Evolutionary conservation across 192 early-diverging fungal species (phyloP), one percentile per base, ranked within the genome.

Genomic region (Gryganskiella cystojenkinii): DNA sequence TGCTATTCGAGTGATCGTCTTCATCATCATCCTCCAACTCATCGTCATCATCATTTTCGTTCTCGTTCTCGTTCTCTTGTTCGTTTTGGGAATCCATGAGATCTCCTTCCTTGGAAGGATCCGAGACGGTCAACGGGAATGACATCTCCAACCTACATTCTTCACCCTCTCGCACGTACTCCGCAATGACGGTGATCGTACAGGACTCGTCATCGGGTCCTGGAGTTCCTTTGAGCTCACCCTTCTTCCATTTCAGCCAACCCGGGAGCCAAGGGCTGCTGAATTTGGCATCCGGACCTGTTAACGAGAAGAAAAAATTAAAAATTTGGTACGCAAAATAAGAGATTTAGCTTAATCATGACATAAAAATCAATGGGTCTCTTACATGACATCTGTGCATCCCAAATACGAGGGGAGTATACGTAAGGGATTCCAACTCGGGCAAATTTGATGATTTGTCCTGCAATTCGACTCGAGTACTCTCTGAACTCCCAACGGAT

Each of bases 161-260:
- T 19, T 78, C 81, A 1, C 76, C 83, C 54, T 87, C 89, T 22
- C 89, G 85, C 49, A 89, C 81, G 73, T 92, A 93, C 67, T 85
- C 88, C 20, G 90, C 90, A 40, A 90, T 64, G 0, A 90, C 91
- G 2, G 79, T 86, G 44, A 93, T 86, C 34, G 79, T 84, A 69
- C 85, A 89, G 52, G 84, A 85, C 19, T 83, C 67, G 42, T 88
- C 86, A 47, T 88, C 85, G 2, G 83, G 57, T 7, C 76, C 80
- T 4, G 92, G 90, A 54, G 89, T 82, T 0, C 92, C 92, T 0
- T 83, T 82, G 37, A 94, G 79, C 31, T 89, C 72, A 63, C 91
- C 90, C 74, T 89, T 88, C 40, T 91, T 89, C 92, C 92, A 93
- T 58, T 82, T 81, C 35, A 94, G 79, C 92, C 92, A 94, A 27